phyloP scores from a whole-genome alignment of 2,329 filamentous ascomycete species.

The Emericellopsis cladophorae region DNA sequence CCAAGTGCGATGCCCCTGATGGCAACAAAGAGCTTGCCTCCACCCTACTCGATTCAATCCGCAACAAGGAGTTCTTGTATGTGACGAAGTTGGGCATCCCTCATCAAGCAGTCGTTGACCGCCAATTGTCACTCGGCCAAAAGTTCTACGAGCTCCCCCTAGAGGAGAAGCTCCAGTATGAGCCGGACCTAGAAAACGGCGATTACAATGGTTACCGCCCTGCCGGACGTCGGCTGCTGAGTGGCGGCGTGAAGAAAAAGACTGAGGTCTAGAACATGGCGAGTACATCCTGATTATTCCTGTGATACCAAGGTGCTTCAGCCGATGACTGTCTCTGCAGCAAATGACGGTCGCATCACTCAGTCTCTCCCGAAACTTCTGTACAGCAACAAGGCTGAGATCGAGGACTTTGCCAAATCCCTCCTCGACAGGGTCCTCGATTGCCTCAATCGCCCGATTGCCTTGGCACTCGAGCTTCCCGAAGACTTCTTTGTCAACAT shows the following conservation, averaged over 20 bases:
- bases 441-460: slow-evolving; percentile 45
- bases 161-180: slow-evolving; percentile 47
- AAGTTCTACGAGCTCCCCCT: too few relatives aligned
- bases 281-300: slow-evolving; percentile 11
- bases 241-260: slow-evolving; percentile 25
- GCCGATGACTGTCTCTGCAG: slow-evolving; percentile 3
- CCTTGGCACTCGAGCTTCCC: slow-evolving; percentile 45
- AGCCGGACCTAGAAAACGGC: slow-evolving; percentile 30
- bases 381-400: slow-evolving; percentile 34
- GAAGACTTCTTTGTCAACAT: slow-evolving; percentile 39
- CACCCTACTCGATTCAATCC: slow-evolving; percentile 17
- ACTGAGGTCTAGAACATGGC: slow-evolving; percentile 25
- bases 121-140: slow-evolving; percentile 45
- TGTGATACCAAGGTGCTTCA: too few relatives aligned
- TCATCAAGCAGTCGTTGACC: slow-evolving; percentile 45
- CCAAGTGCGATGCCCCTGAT: slow-evolving; percentile 16
- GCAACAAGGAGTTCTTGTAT: slow-evolving; percentile 38
- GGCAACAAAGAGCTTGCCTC: slow-evolving; percentile 15
- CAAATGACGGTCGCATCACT: slow-evolving; percentile 15
- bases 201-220: slow-evolving; percentile 46
- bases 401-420: slow-evolving; percentile 40
- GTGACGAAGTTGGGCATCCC: slow-evolving; percentile 48
- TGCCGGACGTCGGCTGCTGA: slow-evolving; percentile 21
- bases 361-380: slow-evolving; percentile 28
- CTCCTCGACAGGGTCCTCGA: slow-evolving; percentile 41